Base-by-base conservation (phyloP, 805 yeast species). In the Suhomyces faveliae region DNA sequence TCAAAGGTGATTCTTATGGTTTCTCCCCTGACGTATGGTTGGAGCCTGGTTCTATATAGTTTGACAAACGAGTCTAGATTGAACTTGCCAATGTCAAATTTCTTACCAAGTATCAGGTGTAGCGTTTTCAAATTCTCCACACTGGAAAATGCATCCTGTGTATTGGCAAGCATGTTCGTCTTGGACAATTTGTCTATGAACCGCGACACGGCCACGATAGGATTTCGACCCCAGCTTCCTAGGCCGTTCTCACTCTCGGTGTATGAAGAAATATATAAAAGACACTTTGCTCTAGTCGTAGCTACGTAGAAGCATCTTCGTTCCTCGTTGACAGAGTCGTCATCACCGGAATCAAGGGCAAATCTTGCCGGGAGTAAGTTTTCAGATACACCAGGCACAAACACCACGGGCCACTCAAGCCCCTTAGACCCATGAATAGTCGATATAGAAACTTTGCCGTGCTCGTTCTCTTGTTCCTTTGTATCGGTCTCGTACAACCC, bases 351-450 rank as follows among this genome's bases (percentile, higher is more conserved):
- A 27, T 60, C 58, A n/a, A 66, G 53, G 0, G 80, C 80, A 58
- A 76, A 77, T 2, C 64, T 57, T 3, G 84, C 80, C 0, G 96
- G 96, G 10, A 88, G 67, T 11, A 79, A 63, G 1, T 86, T 85
- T 41, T 86, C 88, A 25, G 78, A 72, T 13, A 87, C 66, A 0
- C 88, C 85, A 0, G 95, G 89, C 10, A 89, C 78, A 60, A 89
- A 88, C 0, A 92, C 97, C 11, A 88, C 80, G 0, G 96, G 92
- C 97, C 98, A 92, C 62, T 92, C 99, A 2, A 91, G 71, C 0
- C 99, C 99, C 62, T 92, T 92, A 1, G 97, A 83, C 0, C 90
- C 89, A 62, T 92, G 99, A 10, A 92, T 85, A 0, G 98, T 94
- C 0, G 96, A 85, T 0, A 92, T 46, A 4, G 75, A 66, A 44